Evolutionary conservation across 352 stramenopile species (phyloP).

Genomic region (Phytophthora nicotianae): DNA sequence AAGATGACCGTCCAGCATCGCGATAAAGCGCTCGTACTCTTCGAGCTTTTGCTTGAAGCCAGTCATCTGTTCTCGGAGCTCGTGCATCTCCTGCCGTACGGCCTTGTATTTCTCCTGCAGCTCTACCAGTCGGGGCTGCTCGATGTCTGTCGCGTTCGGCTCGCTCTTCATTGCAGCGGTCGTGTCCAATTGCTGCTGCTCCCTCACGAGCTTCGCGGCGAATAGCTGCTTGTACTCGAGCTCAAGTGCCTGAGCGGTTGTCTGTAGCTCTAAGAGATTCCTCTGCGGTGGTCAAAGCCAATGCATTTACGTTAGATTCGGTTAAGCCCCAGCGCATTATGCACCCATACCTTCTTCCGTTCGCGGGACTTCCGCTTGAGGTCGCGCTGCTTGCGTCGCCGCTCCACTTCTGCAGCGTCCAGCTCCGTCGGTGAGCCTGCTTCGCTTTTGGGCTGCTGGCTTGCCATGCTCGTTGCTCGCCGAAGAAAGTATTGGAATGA

Average conservation of each 20-base stretch:
- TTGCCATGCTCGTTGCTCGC: slow-evolving; percentile 30
- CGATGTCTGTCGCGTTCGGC: slow-evolving; percentile 24
- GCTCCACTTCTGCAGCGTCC: slow-evolving; percentile 39
- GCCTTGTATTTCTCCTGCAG: slow-evolving; percentile 50
- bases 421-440: slow-evolving; percentile 5
- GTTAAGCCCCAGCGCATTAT: not conserved
- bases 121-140: slow-evolving; percentile 36
- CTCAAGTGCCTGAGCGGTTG: slow-evolving; percentile 41
- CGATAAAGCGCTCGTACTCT: slow-evolving; percentile 56
- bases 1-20: slow-evolving; percentile 50
- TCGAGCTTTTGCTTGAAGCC: slow-evolving; percentile 52
- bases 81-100: slow-evolving; percentile 47
- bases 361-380: slow-evolving; percentile 53
- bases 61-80: slow-evolving; percentile 47
- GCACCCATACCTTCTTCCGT: slow-evolving; percentile 43
- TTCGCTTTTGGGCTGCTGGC: slow-evolving; percentile 27
- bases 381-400: slow-evolving; percentile 48
- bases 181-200: slow-evolving; percentile 28
- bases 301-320: not conserved
- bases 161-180: slow-evolving; percentile 22
- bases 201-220: slow-evolving; percentile 28
- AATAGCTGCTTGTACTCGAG: slow-evolving; percentile 50
- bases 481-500: slow-evolving; percentile 39
- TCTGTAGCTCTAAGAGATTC: slow-evolving; percentile 43
- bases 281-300: slow-evolving; percentile 20